phyloP scores from a whole-genome alignment of 495 filamentous ascomycete genomes.

The Cercophora newfieldiana region DNA sequence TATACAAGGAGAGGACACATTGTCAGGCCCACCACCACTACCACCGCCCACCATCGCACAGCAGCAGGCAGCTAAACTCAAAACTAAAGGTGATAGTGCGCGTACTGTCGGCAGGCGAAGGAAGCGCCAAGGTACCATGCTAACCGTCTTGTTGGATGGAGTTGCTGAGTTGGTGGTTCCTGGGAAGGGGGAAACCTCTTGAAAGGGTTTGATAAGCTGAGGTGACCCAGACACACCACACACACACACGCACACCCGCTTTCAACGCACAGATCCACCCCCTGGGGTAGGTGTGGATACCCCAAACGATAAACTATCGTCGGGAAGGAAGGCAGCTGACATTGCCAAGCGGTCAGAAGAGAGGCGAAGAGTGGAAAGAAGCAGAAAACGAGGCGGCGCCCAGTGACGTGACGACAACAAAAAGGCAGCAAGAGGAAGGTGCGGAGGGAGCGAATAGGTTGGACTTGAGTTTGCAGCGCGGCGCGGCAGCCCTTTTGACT shows the following conservation, averaged over 20 bases:
- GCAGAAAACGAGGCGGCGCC: not conserved
- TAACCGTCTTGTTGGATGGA: not conserved
- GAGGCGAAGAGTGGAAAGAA: not conserved
- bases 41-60: not conserved
- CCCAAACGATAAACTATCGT: not conserved
- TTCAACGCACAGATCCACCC: not conserved
- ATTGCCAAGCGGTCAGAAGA: not conserved
- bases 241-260: not conserved
- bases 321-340: not conserved
- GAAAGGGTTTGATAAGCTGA: conserved; percentile 11
- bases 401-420: not conserved
- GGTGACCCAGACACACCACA: not conserved
- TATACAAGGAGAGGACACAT: not conserved
- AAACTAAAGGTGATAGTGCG: not conserved
- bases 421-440: not conserved
- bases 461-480: not conserved
- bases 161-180: not conserved
- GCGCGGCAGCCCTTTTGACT: not conserved
- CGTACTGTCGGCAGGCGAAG: not conserved
- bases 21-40: not conserved
- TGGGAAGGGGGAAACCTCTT: conserved; percentile 1
- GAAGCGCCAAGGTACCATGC: conserved; percentile 5
- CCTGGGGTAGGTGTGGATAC: not conserved
- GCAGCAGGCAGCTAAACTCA: conserved; percentile 2
- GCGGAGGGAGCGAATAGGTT: no score